Conservation (phyloP, 345 rosid genomes). For the Melaleuca quinquenervia region DNA sequence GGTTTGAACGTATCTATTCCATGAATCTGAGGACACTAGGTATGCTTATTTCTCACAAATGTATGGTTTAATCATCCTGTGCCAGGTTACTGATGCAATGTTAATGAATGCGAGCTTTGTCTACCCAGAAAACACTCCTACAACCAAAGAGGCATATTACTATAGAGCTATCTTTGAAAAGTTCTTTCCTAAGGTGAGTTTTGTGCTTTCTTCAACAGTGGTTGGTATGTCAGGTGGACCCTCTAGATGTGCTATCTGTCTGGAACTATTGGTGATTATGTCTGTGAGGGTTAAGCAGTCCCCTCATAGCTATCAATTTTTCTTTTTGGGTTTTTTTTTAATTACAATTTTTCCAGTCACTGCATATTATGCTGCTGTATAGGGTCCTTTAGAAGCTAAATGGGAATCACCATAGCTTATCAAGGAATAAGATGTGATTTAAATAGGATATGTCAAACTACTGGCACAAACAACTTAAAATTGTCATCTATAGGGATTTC, state of each 20-base stretch:
- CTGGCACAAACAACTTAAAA: neutral
- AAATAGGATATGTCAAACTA: neutral
- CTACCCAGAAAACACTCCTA: slow-evolving; percentile 81
- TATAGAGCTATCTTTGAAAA: slow-evolving; percentile 89
- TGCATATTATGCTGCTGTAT: neutral
- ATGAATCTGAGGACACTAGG: neutral
- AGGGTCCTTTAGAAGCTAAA: neutral
- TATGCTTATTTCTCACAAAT: neutral
- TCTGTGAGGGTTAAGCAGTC: neutral
- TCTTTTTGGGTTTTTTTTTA: neutral
- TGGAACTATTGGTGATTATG: neutral
- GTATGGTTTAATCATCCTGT: neutral
- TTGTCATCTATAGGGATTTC: neutral
- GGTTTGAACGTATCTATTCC: neutral
- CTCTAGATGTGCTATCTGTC: neutral
- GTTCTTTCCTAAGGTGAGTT: slow-evolving; percentile 76
- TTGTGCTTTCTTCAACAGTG: neutral
- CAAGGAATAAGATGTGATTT: neutral
- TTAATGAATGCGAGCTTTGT: slow-evolving; percentile 59
- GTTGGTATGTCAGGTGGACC: neutral
- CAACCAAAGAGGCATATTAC: slow-evolving; percentile 84
- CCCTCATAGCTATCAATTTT: neutral
- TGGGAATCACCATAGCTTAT: neutral
- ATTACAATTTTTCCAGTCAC: neutral
- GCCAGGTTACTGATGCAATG: slow-evolving; percentile 79